Conservation (phyloP, 164 flowering plant species). For the Magnolia officinalis region DNA sequence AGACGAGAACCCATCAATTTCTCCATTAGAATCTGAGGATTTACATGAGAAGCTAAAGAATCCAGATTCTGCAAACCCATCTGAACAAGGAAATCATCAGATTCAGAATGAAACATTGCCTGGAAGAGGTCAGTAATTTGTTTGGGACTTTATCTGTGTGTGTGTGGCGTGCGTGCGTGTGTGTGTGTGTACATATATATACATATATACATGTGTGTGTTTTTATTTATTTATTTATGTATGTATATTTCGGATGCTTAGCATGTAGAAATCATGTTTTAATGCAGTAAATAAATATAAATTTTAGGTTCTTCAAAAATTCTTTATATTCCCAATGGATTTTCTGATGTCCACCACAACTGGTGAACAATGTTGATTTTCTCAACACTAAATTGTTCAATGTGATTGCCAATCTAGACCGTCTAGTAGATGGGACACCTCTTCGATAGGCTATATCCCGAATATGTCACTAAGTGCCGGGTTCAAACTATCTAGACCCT, state of each 20-base stretch:
- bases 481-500: too few relatives aligned
- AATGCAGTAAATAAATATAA: background rate
- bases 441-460: background rate
- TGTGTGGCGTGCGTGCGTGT: too few relatives aligned
- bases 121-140: conserved; percentile 28
- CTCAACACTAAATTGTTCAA: background rate
- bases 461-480: too few relatives aligned
- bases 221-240: too few relatives aligned
- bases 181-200: background rate
- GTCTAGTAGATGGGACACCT: background rate
- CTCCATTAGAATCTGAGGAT: conserved; percentile 17
- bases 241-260: background rate
- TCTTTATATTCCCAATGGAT: background rate
- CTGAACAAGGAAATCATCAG: conserved; percentile 15
- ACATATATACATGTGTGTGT: background rate
- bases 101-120: conserved; percentile 15
- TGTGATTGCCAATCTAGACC: too few relatives aligned
- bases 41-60: conserved; percentile 16
- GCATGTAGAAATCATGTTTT: background rate
- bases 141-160: background rate
- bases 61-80: conserved; percentile 19
- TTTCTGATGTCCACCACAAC: background rate
- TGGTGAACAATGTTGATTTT: background rate
- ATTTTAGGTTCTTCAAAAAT: background rate
- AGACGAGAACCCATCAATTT: conserved; percentile 17